phyloP scores from a whole-genome alignment of 805 yeast genomes.

The Maudiozyma barnettii region DNA sequence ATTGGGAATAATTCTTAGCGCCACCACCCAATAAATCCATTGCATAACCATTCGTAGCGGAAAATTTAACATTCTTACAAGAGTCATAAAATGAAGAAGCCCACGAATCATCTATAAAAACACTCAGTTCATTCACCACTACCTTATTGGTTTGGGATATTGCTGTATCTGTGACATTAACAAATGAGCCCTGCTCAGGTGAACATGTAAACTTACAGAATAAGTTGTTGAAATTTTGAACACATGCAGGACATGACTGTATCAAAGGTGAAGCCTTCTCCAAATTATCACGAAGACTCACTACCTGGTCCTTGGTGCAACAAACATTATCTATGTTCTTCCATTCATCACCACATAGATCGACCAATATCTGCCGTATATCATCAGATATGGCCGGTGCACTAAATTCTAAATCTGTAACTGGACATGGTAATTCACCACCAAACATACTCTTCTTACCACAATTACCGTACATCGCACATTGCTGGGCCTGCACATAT shows the following conservation, averaged over 20 bases:
- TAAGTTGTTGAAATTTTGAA: constrained; percentile 70
- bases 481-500: constrained; percentile 8
- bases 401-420: constrained; percentile 37
- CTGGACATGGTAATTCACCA: constrained; percentile 67
- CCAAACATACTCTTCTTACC: constrained; percentile 81
- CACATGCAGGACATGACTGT: constrained; percentile 91
- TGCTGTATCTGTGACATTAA: constrained; percentile 49
- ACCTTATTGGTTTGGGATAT: constrained; percentile 35
- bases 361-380: constrained; percentile 37
- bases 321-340: constrained; percentile 43
- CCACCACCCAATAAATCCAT: constrained; percentile 99
- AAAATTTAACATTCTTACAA: constrained; percentile 81
- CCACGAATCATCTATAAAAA: constrained; percentile 46
- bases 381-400: constrained; percentile 34
- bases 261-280: constrained; percentile 72
- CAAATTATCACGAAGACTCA: constrained; percentile 45
- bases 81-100: constrained; percentile 68
- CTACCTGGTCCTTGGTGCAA: constrained; percentile 59
- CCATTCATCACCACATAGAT: constrained; percentile 71
- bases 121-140: constrained; percentile 64
- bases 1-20: constrained; percentile 60
- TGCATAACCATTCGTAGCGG: constrained; percentile 91
- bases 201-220: constrained; percentile 89
- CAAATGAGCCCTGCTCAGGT: constrained; percentile 66
- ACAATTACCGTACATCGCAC: constrained; percentile 41